Evolutionary conservation across 306 rosid species (phyloP), one percentile per base, ranked within the genome.

Genomic region (Neltuma alba): DNA sequence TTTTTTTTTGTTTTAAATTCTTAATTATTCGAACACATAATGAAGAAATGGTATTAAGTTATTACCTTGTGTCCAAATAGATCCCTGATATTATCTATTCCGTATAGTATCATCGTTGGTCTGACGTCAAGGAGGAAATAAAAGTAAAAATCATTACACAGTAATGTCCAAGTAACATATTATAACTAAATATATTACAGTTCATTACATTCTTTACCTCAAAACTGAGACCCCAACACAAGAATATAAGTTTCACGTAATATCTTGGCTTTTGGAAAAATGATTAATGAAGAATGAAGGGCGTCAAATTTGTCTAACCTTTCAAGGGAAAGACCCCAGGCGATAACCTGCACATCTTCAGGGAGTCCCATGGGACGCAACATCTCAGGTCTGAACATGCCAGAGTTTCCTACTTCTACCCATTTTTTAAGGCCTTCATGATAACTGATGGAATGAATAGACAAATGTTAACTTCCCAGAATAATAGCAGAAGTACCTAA

Each of bases 361-460:
- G 99, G 99, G 70, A 95, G 91, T 79, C 98, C 98, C 99, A 95
- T 95, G 5, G 99, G 98, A 83, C 81, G 93, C 86, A 95, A 79
- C 99, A 93, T 95, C 81, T 95, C 99, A 38, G 99, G 99, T 85
- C 99, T 90, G 64, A 95, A 95, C 98, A 93, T 89, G 70, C 99
- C 99, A 21, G 99, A 95, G 82, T 95, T 95, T 70, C 99, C 98
- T 37, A 95, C 81, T 83, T 95, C 98, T 9, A 95, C 97, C 95
- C 97, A 93, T 85, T 95, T 95, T 65, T 84, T 75, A 7, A 94
- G 89, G 73, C 99, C 99, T 85, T 91, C 97, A 60, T 94, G 99
- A 79, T 94, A 93, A 87, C 98, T 95, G 89, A 77, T 13, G 25
- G 30, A 54, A 74, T 44, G 41, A 57, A 74, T 40, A 30, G 69